Evolutionary conservation across 306 rosid species (phyloP).

Genomic region (Cucurbita maxima): DNA sequence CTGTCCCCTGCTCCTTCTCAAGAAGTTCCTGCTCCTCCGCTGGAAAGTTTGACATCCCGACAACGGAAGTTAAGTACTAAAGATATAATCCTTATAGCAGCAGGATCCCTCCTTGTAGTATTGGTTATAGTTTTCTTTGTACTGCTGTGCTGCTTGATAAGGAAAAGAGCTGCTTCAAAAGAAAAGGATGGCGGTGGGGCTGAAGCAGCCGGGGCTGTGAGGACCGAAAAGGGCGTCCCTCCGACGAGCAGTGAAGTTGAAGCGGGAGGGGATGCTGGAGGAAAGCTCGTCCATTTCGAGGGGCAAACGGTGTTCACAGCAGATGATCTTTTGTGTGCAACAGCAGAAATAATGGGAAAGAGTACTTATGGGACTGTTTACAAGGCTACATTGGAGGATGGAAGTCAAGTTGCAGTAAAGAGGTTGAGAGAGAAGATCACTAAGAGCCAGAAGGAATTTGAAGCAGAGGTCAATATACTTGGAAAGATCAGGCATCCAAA

Average conservation of each 20-base stretch:
- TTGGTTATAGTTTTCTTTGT: conserved; percentile 42
- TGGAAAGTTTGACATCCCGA: conserved; percentile 15
- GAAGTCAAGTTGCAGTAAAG: conserved; percentile 91
- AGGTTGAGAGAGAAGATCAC: conserved; percentile 81
- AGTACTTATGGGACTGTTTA: conserved; percentile 92
- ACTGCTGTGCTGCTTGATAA: conserved; percentile 41
- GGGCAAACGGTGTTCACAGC: conserved; percentile 72
- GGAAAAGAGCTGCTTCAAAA: conserved; percentile 38
- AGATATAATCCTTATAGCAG: conserved; percentile 71
- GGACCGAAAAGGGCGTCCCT: conserved; percentile 48
- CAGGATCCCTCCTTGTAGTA: conserved; percentile 46
- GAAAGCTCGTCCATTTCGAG: conserved; percentile 76
- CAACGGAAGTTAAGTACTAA: conserved; percentile 48
- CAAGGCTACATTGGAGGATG: conserved; percentile 87
- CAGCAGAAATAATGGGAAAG: conserved; percentile 94
- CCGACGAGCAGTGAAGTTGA: conserved; percentile 36
- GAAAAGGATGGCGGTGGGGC: conserved; percentile 35
- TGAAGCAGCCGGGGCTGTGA: conserved; percentile 12
- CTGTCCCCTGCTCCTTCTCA: conserved; percentile 43
- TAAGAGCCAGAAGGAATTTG: conserved; percentile 65
- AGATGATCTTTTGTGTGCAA: conserved; percentile 83
- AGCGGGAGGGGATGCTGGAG: conserved; percentile 49
- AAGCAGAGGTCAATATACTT: conserved; percentile 49
- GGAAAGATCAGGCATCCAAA: conserved; percentile 76
- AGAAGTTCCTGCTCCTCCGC: conserved; percentile 20